phyloP scores from a whole-genome alignment of 1,284 basidiomycete genomes.

The Ustilago xerochloae region DNA sequence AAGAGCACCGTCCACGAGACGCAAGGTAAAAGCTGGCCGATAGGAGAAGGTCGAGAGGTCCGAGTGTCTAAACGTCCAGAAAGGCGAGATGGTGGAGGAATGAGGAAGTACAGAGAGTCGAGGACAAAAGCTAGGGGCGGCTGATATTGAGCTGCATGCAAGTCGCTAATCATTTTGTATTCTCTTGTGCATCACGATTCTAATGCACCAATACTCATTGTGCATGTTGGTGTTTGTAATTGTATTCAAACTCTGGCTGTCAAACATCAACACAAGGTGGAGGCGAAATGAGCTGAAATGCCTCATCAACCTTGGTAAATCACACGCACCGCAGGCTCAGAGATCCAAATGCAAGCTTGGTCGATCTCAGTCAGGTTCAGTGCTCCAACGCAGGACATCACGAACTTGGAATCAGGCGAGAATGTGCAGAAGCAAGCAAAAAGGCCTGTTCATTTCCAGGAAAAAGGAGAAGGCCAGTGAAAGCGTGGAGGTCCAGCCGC shows the following conservation, averaged over 20 bases:
- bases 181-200: neutral
- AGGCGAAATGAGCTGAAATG: neutral
- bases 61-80: conserved; percentile 4
- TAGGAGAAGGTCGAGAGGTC: conserved; percentile 11
- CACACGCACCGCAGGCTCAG: too few relatives aligned
- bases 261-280: neutral
- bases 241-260: neutral
- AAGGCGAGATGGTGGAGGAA: neutral
- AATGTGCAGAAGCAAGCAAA: too few relatives aligned
- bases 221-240: neutral
- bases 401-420: too few relatives aligned
- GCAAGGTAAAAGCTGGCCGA: neutral
- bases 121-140: conserved; percentile 3
- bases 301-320: neutral
- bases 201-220: neutral
- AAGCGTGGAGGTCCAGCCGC: neutral
- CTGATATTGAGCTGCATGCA: conserved; percentile 4
- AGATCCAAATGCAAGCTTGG: too few relatives aligned
- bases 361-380: too few relatives aligned
- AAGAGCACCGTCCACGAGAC: neutral
- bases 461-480: too few relatives aligned
- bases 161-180: conserved; percentile 2
- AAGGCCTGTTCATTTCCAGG: too few relatives aligned
- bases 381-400: too few relatives aligned
- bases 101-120: neutral